These are phyloP conservation scores for Scalesia atractyloides DNA, from an alignment of 129 eudicot genomes.

Conservation along the genomic window DNA sequence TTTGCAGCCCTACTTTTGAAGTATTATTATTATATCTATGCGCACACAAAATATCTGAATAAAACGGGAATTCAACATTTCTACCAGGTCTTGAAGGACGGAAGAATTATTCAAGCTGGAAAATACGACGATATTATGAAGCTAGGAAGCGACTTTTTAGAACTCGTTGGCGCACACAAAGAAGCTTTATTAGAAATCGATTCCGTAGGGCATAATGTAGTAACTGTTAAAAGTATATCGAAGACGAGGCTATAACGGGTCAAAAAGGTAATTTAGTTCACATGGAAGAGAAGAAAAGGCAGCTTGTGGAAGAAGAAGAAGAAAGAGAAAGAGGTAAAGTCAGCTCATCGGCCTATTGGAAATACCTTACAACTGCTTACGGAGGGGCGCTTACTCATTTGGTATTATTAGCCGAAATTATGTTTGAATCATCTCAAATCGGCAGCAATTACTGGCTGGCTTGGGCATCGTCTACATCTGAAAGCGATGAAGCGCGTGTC, in stretches of 20 bases:
- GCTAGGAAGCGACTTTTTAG: constrained; percentile 67
- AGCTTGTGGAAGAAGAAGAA: constrained; percentile 79
- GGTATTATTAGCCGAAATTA: constrained; percentile 55
- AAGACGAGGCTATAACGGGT: constrained; percentile 26
- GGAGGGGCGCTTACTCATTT: constrained; percentile 79
- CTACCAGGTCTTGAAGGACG: constrained; percentile 73
- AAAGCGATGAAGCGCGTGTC: constrained; percentile 50
- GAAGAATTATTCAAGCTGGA: constrained; percentile 75
- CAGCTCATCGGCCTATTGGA: constrained; percentile 72
- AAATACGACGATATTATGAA: constrained; percentile 63
- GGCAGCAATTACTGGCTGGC: constrained; percentile 95
- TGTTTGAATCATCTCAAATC: constrained; percentile 67
- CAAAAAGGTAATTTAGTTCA: constrained; percentile 39
- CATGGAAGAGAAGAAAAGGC: constrained; percentile 39
- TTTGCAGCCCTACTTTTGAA: too few species aligned
- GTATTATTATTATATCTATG: too few species aligned
- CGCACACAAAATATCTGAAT: too few species aligned
- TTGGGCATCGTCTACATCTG: constrained; percentile 77
- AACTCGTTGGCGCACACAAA: constrained; percentile 88
- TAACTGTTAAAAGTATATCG: constrained; percentile 1
- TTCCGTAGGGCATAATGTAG: constrained; percentile 24
- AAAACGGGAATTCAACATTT: too few species aligned
- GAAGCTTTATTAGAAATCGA: constrained; percentile 67
- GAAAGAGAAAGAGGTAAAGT: constrained; percentile 82
- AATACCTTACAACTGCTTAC: constrained; percentile 81